Conservation (phyloP, 495 filamentous ascomycete species). For the Oleoguttula mirabilis region DNA sequence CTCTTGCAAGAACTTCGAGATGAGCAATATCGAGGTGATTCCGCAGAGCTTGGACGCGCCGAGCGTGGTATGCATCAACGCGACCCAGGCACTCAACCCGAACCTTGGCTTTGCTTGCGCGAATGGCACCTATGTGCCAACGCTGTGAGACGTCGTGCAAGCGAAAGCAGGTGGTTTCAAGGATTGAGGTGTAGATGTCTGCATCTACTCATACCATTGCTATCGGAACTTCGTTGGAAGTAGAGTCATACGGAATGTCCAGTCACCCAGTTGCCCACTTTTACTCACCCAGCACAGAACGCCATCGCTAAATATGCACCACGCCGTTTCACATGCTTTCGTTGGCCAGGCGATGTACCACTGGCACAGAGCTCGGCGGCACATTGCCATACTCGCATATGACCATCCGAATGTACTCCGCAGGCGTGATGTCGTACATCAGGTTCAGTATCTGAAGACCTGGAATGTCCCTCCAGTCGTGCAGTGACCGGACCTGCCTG, state of each 20-base stretch:
- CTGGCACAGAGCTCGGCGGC: slow-evolving; percentile 71
- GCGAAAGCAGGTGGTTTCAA: no score
- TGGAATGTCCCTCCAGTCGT: slow-evolving; percentile 47
- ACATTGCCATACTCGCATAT: slow-evolving; percentile 84
- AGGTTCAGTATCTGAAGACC: slow-evolving; percentile 67
- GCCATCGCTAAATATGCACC: no score
- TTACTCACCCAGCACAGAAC: no score
- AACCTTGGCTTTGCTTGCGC: slow-evolving; percentile 29
- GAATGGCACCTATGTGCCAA: slow-evolving; percentile 28
- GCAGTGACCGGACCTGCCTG: slow-evolving; percentile 26
- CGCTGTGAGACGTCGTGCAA: no score
- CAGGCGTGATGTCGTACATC: slow-evolving; percentile 91
- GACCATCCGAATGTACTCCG: slow-evolving; percentile 74
- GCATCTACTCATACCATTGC: no score
- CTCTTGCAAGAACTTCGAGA: slow-evolving; percentile 29
- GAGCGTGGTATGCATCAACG: slow-evolving; percentile 30
- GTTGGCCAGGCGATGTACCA: slow-evolving; percentile 39
- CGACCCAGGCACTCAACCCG: slow-evolving; percentile 29
- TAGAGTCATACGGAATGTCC: no score
- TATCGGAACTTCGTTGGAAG: no score
- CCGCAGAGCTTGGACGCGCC: slow-evolving; percentile 28
- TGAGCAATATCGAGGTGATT: slow-evolving; percentile 27
- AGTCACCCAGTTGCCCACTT: no score
- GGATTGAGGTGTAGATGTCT: no score
- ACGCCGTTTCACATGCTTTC: slow-evolving; percentile 17